A percentile compares a stretch with the other conserved stretches of the same genome.
Evolutionary conservation across 2,329 filamentous ascomycete genomes (phyloP).

Genomic region (Clarireedia monteithiana): DNA sequence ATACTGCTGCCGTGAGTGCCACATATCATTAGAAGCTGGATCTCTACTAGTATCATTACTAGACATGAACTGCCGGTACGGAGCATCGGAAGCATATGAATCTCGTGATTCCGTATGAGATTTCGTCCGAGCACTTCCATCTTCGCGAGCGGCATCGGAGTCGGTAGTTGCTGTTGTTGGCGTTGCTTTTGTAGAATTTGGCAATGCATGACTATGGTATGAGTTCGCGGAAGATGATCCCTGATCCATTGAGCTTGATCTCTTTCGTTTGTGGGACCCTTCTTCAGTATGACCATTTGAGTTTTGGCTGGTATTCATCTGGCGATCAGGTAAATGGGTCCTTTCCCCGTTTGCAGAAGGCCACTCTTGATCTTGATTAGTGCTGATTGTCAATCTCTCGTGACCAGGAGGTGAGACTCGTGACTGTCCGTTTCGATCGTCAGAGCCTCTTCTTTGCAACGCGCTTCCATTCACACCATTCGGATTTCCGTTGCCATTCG

Average conservation of each 20-base stretch:
- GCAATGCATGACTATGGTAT: conserved; percentile 31
- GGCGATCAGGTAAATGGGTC: conserved; percentile 7
- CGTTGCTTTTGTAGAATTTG: conserved; percentile 30
- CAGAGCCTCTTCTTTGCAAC: conserved; percentile 22
- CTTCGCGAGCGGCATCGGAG: conserved; percentile 30
- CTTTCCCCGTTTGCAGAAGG: conserved; percentile 21
- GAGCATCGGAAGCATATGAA: conserved; percentile 19
- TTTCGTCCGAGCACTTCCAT: conserved; percentile 33
- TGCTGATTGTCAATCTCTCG: conserved; percentile 28
- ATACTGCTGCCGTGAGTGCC: conserved; percentile 23
- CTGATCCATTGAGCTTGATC: conserved; percentile 54
- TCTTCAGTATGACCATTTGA: conserved; percentile 29
- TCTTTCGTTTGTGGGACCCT: conserved; percentile 56
- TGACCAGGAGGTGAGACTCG: conserved; percentile 26
- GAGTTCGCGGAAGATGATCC: conserved; percentile 28
- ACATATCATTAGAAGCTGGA: conserved; percentile 17
- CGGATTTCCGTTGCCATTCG: not conserved
- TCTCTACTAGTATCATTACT: conserved; percentile 21
- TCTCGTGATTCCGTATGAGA: conserved; percentile 33
- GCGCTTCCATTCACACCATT: conserved; percentile 17
- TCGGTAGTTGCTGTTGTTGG: conserved; percentile 25
- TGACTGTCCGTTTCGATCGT: conserved; percentile 28
- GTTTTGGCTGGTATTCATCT: conserved; percentile 16
- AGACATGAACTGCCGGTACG: conserved; percentile 21
- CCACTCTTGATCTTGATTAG: conserved; percentile 28